phyloP scores from a whole-genome alignment of 768 basidiomycete genomes.

The Hortiboletus campestris region DNA sequence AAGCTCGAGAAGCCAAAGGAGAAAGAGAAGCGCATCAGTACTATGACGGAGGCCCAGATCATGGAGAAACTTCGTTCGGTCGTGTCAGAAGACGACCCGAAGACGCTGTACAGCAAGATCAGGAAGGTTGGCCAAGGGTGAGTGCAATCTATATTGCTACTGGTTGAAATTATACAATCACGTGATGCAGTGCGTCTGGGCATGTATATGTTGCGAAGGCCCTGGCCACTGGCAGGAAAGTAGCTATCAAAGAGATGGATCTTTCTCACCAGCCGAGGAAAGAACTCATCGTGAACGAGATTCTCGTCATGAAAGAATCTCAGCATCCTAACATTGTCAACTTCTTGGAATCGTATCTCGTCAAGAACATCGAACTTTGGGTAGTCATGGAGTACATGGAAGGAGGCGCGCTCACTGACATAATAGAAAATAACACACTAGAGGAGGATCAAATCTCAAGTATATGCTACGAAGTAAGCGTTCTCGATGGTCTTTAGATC shows the following conservation, averaged over 20 bases:
- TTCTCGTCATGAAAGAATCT: constrained; percentile 97
- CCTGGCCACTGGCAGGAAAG: constrained; percentile 77
- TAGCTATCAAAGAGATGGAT: constrained; percentile 99
- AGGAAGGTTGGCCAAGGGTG: constrained; percentile 99
- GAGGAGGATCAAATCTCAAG: constrained; percentile 95
- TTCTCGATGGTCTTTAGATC: constrained; percentile 1
- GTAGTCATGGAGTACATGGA: constrained; percentile 99
- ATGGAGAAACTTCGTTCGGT: constrained; percentile 95
- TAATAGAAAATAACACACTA: constrained; percentile 94
- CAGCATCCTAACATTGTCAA: constrained; percentile 98
- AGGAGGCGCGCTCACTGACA: constrained; percentile 94
- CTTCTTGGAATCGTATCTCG: constrained; percentile 87
- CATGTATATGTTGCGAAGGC: constrained; percentile 98
- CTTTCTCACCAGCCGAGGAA: constrained; percentile 92
- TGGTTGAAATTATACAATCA: neutral
- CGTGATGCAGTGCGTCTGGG: constrained; percentile 76
- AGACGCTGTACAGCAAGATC: constrained; percentile 89
- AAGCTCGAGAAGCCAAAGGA: constrained; percentile 58
- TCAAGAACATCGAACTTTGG: constrained; percentile 89
- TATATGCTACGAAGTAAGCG: constrained; percentile 82
- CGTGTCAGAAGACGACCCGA: constrained; percentile 85
- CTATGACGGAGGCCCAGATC: constrained; percentile 96
- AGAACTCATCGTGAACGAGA: constrained; percentile 97
- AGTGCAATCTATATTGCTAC: constrained; percentile 34
- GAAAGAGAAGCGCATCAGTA: constrained; percentile 85